Conservation (phyloP, 139 green algal species). For the Monoraphidium neglectum region DNA sequence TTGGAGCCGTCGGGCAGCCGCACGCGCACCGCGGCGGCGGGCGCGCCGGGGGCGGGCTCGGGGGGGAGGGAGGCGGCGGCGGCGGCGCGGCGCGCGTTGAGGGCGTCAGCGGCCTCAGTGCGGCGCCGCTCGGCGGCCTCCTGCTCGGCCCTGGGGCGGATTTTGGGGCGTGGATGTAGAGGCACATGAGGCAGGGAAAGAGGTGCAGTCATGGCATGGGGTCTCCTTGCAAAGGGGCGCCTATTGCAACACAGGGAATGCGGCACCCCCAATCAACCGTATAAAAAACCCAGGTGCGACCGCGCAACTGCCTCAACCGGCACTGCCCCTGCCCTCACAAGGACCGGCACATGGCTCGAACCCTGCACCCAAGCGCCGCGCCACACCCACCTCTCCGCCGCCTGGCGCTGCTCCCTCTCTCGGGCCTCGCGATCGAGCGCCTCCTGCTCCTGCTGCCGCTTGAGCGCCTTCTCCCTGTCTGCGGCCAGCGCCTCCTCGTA, state of each 20-base stretch:
- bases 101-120: conserved; percentile 38
- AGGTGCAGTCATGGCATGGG: too few relatives aligned
- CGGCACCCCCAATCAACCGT: too few relatives aligned
- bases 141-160: conserved; percentile 44
- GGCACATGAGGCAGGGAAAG: too few relatives aligned
- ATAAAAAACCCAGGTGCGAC: too few relatives aligned
- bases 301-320: too few relatives aligned
- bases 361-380: too few relatives aligned
- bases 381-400: conserved; percentile 19
- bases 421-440: conserved; percentile 28
- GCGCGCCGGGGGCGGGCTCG: conserved; percentile 46
- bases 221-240: too few relatives aligned
- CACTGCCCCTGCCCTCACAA: background rate
- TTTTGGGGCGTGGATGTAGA: too few relatives aligned
- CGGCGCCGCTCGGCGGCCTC: conserved; percentile 53
- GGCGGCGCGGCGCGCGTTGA: conserved; percentile 37
- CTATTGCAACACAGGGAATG: too few relatives aligned
- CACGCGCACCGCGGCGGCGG: conserved; percentile 60
- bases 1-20: conserved; percentile 73
- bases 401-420: conserved; percentile 29
- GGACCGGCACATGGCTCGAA: conserved; percentile 19
- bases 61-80: conserved; percentile 49
- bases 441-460: conserved; percentile 34
- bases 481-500: conserved; percentile 71
- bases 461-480: conserved; percentile 53